Evolutionary conservation across 2,329 filamentous ascomycete genomes (phyloP).

Genomic region (Xylaria sp.): DNA sequence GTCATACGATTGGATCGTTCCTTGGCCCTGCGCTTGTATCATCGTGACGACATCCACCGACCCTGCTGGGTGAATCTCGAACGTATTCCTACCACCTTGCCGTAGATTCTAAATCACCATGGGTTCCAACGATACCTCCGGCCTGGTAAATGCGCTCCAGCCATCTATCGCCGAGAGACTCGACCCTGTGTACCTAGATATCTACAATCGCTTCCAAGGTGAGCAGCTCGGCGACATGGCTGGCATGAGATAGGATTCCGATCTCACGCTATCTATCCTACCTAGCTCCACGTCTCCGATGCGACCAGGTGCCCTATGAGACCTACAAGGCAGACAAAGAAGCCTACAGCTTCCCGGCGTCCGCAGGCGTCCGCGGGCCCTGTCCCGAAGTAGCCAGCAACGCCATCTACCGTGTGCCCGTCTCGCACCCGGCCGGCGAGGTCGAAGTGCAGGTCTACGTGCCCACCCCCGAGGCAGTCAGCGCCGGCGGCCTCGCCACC

Average conservation of each 20-base stretch:
- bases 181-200: conserved; percentile 59
- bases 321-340: conserved; percentile 43
- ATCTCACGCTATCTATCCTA: conserved; percentile 41
- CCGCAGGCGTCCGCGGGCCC: conserved; percentile 35
- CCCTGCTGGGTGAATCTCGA: no score
- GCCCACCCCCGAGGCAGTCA: conserved; percentile 50
- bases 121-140: conserved; percentile 40
- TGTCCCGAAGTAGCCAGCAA: conserved; percentile 43
- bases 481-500: conserved; percentile 35
- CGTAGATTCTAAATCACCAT: conserved; percentile 30
- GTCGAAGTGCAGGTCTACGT: conserved; percentile 58
- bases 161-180: conserved; percentile 59
- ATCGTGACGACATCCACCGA: conserved; percentile 27
- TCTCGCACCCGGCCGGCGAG: conserved; percentile 42
- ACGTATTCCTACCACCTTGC: conserved; percentile 2
- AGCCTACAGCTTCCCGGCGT: conserved; percentile 44
- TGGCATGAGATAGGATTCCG: conserved; percentile 4
- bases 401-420: conserved; percentile 42
- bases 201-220: conserved; percentile 56
- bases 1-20: conserved; percentile 9
- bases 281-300: conserved; percentile 41
- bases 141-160: conserved; percentile 58
- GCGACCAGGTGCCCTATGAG: conserved; percentile 48
- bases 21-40: conserved; percentile 16
- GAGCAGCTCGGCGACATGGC: conserved; percentile 35